Base-by-base conservation (phyloP, 345 rosid species). In the Acer yangbiense region DNA sequence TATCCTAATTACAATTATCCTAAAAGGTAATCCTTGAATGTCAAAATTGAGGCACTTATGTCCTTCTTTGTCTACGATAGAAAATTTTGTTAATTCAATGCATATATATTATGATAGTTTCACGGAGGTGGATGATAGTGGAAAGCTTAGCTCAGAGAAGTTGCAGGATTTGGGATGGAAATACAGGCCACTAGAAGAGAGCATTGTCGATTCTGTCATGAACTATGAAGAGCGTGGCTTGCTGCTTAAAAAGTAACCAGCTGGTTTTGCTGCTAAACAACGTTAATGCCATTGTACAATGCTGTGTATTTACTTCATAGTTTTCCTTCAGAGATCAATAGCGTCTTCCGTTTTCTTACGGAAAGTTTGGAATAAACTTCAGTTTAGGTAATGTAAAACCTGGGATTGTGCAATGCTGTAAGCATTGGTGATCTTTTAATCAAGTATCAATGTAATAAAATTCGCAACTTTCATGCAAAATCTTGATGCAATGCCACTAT, bases 141-240 rank as follows among this genome's bases (percentile, higher is more conserved):
- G 14, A 18, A 77, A 44, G 65, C 16, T 83, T 69, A 90, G 79
- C 69, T 85, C 88, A 4, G 85, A 80, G 77, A 90, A 83, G 68
- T 65, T 90, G 78, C 87, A 83, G 83, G 83, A 63, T 60, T 78
- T 88, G 64, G 93, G 94, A 20, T 92, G 93, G 97, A 83, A 74
- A 69, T 87, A 80, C 72, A 57, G 87, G 68, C 85, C 90, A 0
- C 74, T 89, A 73, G 93, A 90, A 63, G 88, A 92, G 74, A 90
- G 87, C 66, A 85, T 88, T 7, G 80, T 68, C 7, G 93, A 92
- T 75, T 82, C 93, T 13, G 80, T 85, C 1, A 87, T 84, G 74
- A 86, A 93, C 80, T 87, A 85, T 74, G 61, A 74, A 65, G 77
- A 64, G 25, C 32, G 17, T 0, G 57, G 76, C 76, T 61, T 62